These are phyloP conservation scores for Pythium periplocum DNA, from an alignment of 352 stramenopile genomes.

Conservation along the genomic window DNA sequence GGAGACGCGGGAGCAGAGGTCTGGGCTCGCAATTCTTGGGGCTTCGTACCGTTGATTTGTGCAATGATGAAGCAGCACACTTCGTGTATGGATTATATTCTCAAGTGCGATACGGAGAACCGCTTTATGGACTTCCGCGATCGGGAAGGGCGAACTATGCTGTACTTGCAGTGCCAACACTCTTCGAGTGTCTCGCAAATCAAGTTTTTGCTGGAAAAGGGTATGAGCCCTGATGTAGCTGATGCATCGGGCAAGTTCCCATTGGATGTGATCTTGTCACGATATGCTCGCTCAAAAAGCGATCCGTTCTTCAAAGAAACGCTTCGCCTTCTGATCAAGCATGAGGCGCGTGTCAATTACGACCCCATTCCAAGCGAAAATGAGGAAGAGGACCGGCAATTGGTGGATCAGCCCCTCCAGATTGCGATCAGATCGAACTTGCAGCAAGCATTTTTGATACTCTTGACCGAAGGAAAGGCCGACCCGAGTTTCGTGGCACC, in stretches of 20 bases:
- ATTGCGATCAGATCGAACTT: slow-evolving; percentile 35
- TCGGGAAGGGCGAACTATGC: slow-evolving; percentile 49
- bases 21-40: slow-evolving; percentile 51
- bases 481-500: slow-evolving; percentile 20
- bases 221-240: slow-evolving; percentile 41
- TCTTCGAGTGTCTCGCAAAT: slow-evolving; percentile 39
- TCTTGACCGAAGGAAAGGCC: slow-evolving; percentile 25
- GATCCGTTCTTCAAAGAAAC: slow-evolving; percentile 16
- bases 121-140: slow-evolving; percentile 54
- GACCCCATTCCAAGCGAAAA: slow-evolving; percentile 19
- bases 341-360: not conserved
- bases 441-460: slow-evolving; percentile 27
- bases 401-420: slow-evolving; percentile 33
- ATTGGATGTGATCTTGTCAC: slow-evolving; percentile 30
- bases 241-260: slow-evolving; percentile 37
- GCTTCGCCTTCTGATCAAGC: slow-evolving; percentile 29
- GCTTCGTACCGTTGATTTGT: slow-evolving; percentile 49
- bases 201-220: slow-evolving; percentile 44
- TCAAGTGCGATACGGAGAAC: slow-evolving; percentile 31
- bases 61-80: slow-evolving; percentile 47
- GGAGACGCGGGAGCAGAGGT: slow-evolving; percentile 34
- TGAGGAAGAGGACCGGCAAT: slow-evolving; percentile 16
- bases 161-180: slow-evolving; percentile 55
- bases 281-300: too few relatives aligned
- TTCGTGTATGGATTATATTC: slow-evolving; percentile 34